A percentile compares a stretch with the other conserved stretches of the same genome.
Conservation (phyloP, 441 rosid species). For the Croton laevigatus region DNA sequence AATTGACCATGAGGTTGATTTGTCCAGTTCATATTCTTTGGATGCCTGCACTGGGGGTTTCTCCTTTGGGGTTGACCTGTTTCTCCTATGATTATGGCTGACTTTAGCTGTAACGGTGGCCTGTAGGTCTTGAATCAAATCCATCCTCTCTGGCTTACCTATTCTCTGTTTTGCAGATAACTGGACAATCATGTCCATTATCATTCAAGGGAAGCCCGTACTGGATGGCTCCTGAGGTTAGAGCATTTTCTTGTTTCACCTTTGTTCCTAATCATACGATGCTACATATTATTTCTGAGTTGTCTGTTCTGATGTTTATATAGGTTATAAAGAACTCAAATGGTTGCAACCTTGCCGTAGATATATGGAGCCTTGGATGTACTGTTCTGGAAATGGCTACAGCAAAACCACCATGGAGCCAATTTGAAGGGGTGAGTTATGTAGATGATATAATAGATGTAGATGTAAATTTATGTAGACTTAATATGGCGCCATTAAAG, state of each 20-base stretch:
- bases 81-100: not conserved
- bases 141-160: constrained; percentile 4
- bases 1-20: constrained; percentile 8
- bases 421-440: constrained; percentile 69
- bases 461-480: not conserved
- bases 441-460: not conserved
- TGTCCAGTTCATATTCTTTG: constrained; percentile 10
- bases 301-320: constrained; percentile 12
- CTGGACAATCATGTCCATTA: constrained; percentile 88
- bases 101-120: not conserved
- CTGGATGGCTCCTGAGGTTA: constrained; percentile 99
- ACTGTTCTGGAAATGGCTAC: constrained; percentile 88
- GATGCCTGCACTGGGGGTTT: not conserved
- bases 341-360: constrained; percentile 75
- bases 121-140: not conserved
- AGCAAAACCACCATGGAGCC: constrained; percentile 81
- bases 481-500: not conserved
- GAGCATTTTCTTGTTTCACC: constrained; percentile 16
- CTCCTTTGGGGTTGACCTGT: not conserved
- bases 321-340: constrained; percentile 63
- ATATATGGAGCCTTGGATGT: constrained; percentile 91
- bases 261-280: not conserved
- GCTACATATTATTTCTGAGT: constrained; percentile 5
- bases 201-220: constrained; percentile 99
- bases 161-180: constrained; percentile 53